Evolutionary conservation across 2,329 filamentous ascomycete genomes (phyloP), one percentile per base, ranked within the genome.

Genomic region (Aspergillus brasiliensis): DNA sequence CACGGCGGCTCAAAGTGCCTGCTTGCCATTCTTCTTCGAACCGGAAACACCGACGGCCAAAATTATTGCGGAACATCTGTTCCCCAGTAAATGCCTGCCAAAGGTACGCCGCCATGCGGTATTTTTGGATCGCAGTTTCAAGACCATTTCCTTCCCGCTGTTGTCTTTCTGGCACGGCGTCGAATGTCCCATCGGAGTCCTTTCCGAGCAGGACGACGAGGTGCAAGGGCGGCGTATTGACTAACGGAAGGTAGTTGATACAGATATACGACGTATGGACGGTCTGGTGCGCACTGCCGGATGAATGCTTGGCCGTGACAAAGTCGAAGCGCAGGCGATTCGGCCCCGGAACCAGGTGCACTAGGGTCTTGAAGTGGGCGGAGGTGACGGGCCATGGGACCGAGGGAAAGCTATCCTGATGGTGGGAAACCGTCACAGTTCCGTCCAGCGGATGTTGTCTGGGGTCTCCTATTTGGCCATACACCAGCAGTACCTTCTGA

Each of bases 11-110:
- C 60, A 91, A 83, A 1, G 91, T 91, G 7, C 93, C 93, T 2
- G 87, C 86, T 62, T 91, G 91, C 95, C 95, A 98, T 73, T 97
- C 91, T 75, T 99, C 95, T 69, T 98, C 95, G 63, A 96, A 93
- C 46, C 93, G 85, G 75, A 97, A 98, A 56, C 86, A 88, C 59
- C 94, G 87, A 60, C 94, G 86, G 8, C 93, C 92, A 66, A 98
- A 86, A 62, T 89, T 91, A 73, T 97, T 91, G 63, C 92, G 88
- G 74, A 87, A 90, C 94, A 98, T 98, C 74, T 98, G 93, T 75
- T 99, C 95, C 6, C 91, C 92, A 0, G 94, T 98, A 71, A 96
- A 98, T 7, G 93, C 92, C 74, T 99, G 95, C 93, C 95, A 98
- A 13, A 98, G 82, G 73, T 98, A 97, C 23, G 92, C 94, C 17